A percentile compares a stretch with the other conserved stretches of the same genome.
Conservation (phyloP, 129 eudicot species). For the Ambrosia trifida region DNA sequence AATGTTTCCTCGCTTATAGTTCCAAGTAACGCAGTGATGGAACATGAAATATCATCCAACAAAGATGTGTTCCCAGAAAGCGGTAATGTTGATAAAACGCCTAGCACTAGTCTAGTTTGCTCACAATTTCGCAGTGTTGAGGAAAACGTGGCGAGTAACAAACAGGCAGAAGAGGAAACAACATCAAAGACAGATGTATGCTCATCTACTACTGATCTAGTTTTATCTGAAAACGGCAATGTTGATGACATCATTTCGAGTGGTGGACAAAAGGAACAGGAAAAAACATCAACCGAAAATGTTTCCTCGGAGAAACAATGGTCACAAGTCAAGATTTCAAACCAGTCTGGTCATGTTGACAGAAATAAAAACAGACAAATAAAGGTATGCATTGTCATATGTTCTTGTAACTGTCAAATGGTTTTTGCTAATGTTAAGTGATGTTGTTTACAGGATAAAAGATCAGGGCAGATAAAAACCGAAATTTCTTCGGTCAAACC, state of each 20-base stretch:
- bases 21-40: not conserved
- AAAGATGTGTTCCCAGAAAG: slow-evolving; percentile 15
- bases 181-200: slow-evolving; percentile 13
- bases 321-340: not conserved
- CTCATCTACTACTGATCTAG: slow-evolving; percentile 27
- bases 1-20: not conserved
- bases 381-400: slow-evolving; percentile 40
- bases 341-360: slow-evolving; percentile 5
- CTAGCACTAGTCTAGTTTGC: slow-evolving; percentile 14
- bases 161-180: slow-evolving; percentile 8
- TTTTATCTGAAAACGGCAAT: slow-evolving; percentile 12
- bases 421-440: slow-evolving; percentile 6
- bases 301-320: not conserved
- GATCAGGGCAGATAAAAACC: slow-evolving; percentile 34
- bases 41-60: not conserved
- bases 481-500: slow-evolving; percentile 26
- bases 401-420: not conserved
- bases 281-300: not conserved
- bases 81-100: slow-evolving; percentile 1
- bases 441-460: slow-evolving; percentile 38
- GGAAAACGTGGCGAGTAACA: slow-evolving; percentile 5
- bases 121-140: not conserved
- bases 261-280: slow-evolving; percentile 12
- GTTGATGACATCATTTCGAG: slow-evolving; percentile 20
- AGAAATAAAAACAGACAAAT: slow-evolving; percentile 29